phyloP scores from a whole-genome alignment of 169 alveolate genomes.

The Eimeria maxima region DNA sequence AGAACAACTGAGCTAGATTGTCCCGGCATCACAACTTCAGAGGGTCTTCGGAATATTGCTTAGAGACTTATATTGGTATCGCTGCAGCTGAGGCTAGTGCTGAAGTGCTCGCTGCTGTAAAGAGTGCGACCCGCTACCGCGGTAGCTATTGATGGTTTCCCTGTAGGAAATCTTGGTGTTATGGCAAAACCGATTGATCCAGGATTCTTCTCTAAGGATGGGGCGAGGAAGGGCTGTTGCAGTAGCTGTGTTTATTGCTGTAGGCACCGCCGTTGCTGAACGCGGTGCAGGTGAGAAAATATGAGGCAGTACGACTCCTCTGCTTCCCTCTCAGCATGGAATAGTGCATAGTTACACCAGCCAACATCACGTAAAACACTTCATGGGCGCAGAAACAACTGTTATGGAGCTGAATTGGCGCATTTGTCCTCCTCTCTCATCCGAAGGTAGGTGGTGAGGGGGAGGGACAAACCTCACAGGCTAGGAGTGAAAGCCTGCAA shows the following conservation, averaged over 20 bases:
- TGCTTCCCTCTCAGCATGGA: not conserved
- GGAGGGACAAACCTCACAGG: not conserved
- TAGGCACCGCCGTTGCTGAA: not conserved
- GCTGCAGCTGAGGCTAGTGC: conserved; percentile 7
- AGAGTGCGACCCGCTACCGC: not conserved
- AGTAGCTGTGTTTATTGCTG: not conserved
- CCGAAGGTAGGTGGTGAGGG: not conserved
- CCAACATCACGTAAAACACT: not conserved
- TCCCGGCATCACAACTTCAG: not conserved
- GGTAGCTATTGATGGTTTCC: not conserved
- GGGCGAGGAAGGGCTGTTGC: not conserved
- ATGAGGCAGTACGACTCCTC: not conserved
- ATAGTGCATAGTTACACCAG: not conserved
- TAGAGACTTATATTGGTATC: not conserved
- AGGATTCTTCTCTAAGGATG: not conserved
- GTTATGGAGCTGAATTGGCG: not conserved
- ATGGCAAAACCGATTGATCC: not conserved
- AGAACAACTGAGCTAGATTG: not conserved
- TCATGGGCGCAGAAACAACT: not conserved
- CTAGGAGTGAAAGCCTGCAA: not conserved
- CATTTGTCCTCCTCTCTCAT: not conserved
- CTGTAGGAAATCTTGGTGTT: not conserved
- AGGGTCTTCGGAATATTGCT: not conserved
- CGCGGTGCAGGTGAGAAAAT: not conserved
- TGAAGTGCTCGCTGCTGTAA: not conserved